Base-by-base conservation (phyloP, 306 rosid species). In the Biancaea sappan region DNA sequence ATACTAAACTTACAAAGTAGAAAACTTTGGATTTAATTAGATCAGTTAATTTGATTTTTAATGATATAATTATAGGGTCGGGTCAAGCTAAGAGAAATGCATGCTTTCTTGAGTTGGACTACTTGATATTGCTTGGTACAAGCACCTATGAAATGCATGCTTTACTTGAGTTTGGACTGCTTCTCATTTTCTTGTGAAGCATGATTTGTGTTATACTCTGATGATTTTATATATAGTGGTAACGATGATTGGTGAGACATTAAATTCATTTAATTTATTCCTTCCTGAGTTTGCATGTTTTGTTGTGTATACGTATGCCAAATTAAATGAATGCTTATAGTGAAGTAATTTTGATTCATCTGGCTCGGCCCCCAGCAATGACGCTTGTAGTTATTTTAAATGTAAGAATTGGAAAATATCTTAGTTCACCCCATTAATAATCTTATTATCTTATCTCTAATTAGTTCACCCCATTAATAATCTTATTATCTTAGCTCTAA, bases 41-140 rank as follows among this genome's bases (percentile, higher is more conserved):
- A n/a, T n/a, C n/a, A 14, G 66, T 16, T 26, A 40, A 13, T 62
- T 47, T 72, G 44, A 22, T 72, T 57, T 35, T 53, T 28, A 58
- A 72, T 18, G n/a, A 26, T 16, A 10, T 41, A 72, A 57, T 40
- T 21, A 14, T 8, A 22, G 37, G 37, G 54, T 38, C 8, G 35
- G 66, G 66, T 71, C 65, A 35, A 54, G 52, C 38, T 35, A 14
- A 15, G 28, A 8, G 51, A 37, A 53, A n/a, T n/a, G n/a, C n/a
- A n/a, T n/a, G n/a, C n/a, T n/a, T n/a, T n/a, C n/a, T n/a, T n/a
- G n/a, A n/a, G n/a, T n/a, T n/a, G n/a, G n/a, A n/a, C n/a, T n/a
- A 32, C 43, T 5, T 41, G 53, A 19, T 43, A 15, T 41, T 29
- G 37, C 69, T 35, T 37, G 69, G 5, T 62, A 32, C 15, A 43